Evolutionary conservation across 441 rosid genomes (phyloP), one percentile per base, ranked within the genome.

Genomic region (Croton laevigatus): DNA sequence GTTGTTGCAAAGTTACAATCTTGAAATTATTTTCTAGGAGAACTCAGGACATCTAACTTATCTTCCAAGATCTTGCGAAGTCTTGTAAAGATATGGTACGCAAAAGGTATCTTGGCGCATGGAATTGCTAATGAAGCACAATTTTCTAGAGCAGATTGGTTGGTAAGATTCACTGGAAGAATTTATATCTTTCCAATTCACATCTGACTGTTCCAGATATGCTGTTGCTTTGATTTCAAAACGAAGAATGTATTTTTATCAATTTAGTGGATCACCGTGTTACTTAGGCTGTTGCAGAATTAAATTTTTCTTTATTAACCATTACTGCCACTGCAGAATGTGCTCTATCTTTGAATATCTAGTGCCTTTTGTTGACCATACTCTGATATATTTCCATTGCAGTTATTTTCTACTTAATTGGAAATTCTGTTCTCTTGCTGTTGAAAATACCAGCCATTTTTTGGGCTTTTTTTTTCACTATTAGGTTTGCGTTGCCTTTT

Each of bases 371-470:
- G 27, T 1, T n/a, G 19, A 19, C 68, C 23, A 58, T 51, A 67
- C 5, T 20, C 32, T 45, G 10, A 14, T 6, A 54, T 27, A 12
- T 57, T 17, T 53, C 32, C n/a, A 6, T 14, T 40, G 63, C n/a
- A 42, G 27, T 37, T 66, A 65, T 23, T 53, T 62, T 67, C 57
- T 16, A 20, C 64, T 32, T 22, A 58, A 57, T 23, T 22, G 17
- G 62, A 70, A 17, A 17, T 34, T 16, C 44, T 17, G 4, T 14
- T 10, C 34, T 32, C 57, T 8, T 42, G 19, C 34, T 16, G 72
- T 71, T 69, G 52, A 55, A 16, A 46, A 20, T 70, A 42, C 57
- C 55, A 66, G 59, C 77, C 59, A 64, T 49, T n/a, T 53, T 40
- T 64, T 55, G 44, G 12, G 63, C n/a, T 49, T 59, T 42, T 8